These are phyloP conservation scores for Lasiosphaeria hispida DNA, from an alignment of 495 filamentous ascomycete genomes.

Conservation along the genomic window DNA sequence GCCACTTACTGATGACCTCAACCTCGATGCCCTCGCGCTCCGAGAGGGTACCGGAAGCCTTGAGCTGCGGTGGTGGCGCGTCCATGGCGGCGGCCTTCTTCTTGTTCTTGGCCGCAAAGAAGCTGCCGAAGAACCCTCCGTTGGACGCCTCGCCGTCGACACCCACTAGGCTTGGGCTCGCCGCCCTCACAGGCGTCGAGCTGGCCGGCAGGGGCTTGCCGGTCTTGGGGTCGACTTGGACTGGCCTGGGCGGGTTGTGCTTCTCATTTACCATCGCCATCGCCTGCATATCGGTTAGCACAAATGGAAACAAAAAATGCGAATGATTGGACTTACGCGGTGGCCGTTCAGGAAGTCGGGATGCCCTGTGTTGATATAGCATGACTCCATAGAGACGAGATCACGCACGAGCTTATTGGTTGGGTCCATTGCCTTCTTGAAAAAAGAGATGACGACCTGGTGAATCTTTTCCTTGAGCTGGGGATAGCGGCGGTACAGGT, in stretches of 20 bases:
- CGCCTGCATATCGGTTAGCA: slow-evolving; percentile 49
- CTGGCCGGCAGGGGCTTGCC: slow-evolving; percentile 83
- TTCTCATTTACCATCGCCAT: slow-evolving; percentile 98
- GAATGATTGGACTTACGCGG: slow-evolving; percentile 52
- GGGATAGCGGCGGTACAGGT: slow-evolving; percentile 89
- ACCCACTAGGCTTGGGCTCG: slow-evolving; percentile 61
- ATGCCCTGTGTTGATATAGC: slow-evolving; percentile 98
- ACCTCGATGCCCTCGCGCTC: slow-evolving; percentile 94
- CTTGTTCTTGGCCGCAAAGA: slow-evolving; percentile 98
- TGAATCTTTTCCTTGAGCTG: slow-evolving; percentile 96
- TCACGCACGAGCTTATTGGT: slow-evolving; percentile 96
- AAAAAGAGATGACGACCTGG: slow-evolving; percentile 87
- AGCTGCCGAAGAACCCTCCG: slow-evolving; percentile 90
- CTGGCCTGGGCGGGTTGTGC: slow-evolving; percentile 74
- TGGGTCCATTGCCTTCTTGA: slow-evolving; percentile 96
- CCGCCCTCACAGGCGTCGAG: slow-evolving; percentile 61
- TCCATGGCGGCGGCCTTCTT: slow-evolving; percentile 99
- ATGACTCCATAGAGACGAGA: slow-evolving; percentile 90
- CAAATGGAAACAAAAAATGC: neutral
- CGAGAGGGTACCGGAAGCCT: slow-evolving; percentile 86
- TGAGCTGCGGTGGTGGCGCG: slow-evolving; percentile 84
- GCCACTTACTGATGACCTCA: slow-evolving; percentile 92
- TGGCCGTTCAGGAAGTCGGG: slow-evolving; percentile 98
- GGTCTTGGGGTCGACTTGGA: slow-evolving; percentile 98
- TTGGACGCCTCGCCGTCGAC: slow-evolving; percentile 52